phyloP scores from a whole-genome alignment of 352 stramenopile species.

The Phytophthora hybrid region DNA sequence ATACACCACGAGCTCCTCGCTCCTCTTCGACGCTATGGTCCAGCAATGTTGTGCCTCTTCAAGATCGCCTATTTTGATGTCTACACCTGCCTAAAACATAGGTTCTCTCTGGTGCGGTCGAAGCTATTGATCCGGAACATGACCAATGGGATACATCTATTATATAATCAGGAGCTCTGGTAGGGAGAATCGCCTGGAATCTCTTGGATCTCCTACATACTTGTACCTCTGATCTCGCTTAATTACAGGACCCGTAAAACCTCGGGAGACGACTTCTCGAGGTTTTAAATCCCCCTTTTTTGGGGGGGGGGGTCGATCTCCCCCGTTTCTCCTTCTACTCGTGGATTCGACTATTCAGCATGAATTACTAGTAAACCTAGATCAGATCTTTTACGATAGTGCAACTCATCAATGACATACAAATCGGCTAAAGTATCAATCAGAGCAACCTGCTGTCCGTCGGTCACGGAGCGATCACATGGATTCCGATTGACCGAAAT shows the following conservation, averaged over 20 bases:
- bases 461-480: too few relatives aligned
- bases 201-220: constrained; percentile 3
- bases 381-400: too few relatives aligned
- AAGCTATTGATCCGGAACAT: not conserved
- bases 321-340: not conserved
- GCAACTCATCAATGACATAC: too few relatives aligned
- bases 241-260: constrained; percentile 7
- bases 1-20: constrained; percentile 5
- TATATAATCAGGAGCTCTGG: not conserved
- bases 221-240: not conserved
- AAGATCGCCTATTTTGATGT: not conserved
- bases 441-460: too few relatives aligned
- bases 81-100: not conserved
- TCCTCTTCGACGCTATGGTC: not conserved
- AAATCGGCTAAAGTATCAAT: too few relatives aligned
- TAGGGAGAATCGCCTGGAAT: not conserved
- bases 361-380: too few relatives aligned
- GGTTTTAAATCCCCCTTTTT: constrained; percentile 11
- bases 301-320: not conserved
- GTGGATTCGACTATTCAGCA: not conserved
- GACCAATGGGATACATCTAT: not conserved
- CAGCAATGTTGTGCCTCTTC: not conserved
- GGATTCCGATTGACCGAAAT: too few relatives aligned
- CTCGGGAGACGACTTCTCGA: constrained; percentile 4
- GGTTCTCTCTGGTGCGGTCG: not conserved